Conservation (phyloP, 352 stramenopile species). For the Globisporangium orthogonon region DNA sequence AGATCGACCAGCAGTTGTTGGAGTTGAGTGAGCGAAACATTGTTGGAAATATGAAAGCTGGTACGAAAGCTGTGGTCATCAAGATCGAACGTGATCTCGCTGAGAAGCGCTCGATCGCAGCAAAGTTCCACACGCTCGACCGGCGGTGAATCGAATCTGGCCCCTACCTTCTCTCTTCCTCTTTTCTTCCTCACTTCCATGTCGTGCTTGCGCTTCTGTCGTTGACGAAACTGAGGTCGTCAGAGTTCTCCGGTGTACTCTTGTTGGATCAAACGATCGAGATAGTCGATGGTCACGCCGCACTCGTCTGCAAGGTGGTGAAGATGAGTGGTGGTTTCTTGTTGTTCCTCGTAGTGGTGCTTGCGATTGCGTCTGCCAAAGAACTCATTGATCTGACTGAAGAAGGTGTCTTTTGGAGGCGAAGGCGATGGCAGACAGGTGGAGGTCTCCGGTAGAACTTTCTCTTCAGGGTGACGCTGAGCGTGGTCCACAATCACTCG, state of each 20-base stretch:
- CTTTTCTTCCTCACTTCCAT: too few species aligned
- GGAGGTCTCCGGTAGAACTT: conserved; percentile 1
- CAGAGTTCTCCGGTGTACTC: background rate
- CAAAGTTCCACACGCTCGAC: conserved; percentile 52
- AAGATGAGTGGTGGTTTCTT: background rate
- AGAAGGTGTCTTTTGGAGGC: conserved; percentile 6
- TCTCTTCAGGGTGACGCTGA: conserved; percentile 7
- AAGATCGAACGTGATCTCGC: conserved; percentile 49
- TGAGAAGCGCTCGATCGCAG: conserved; percentile 31
- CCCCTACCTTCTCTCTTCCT: too few species aligned
- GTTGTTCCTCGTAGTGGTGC: background rate
- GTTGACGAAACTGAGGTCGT: background rate
- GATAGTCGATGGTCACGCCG: conserved; percentile 11
- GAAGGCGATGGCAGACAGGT: background rate
- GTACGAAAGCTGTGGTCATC: conserved; percentile 35
- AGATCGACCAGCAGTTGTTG: conserved; percentile 56
- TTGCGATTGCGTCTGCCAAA: conserved; percentile 2
- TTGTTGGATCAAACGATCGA: conserved; percentile 11
- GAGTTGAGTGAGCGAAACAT: conserved; percentile 53
- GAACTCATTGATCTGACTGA: conserved; percentile 14
- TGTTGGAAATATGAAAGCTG: conserved; percentile 40
- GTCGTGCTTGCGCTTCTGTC: too few species aligned
- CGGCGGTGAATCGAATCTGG: conserved; percentile 7
- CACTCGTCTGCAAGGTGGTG: conserved; percentile 11
- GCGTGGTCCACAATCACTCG: conserved; percentile 17